Base-by-base conservation (phyloP, 352 stramenopile species). In the Phytophthora rubi region DNA sequence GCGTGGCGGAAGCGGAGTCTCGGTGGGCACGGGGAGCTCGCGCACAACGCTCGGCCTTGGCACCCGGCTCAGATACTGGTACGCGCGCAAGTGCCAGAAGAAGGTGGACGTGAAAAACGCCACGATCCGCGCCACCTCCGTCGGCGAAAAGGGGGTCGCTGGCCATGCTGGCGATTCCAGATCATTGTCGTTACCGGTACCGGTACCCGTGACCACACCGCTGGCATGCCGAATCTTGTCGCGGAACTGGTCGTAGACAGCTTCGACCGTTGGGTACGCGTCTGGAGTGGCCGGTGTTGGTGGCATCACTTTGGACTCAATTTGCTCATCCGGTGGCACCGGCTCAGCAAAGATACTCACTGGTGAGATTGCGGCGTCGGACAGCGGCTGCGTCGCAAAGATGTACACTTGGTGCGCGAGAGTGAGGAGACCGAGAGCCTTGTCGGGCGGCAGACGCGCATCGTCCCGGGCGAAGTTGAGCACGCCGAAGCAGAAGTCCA, bases 401-500 rank as follows among this genome's bases (percentile, higher is more conserved):
- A 59, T 33, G 70, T 90, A 90, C 18, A 92, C 69, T 2, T 87
- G 68, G 65, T 88, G 70, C 23, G 77, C 77, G 58, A 92, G 73
- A 16, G 62, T 79, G 15, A 92, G 67, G 49, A 90, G 70, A 35
- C 72, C 45, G 9, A 85, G 71, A 39, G 65, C 68, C 65, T 88
- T 85, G 47, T 79, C 60, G 9, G 76, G 66, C 15, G 57, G 53
- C 26, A 85, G 52, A 21, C 54, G 55, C 2, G 70, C 76, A 15
- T 92, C 81, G 26, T 91, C 76, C 39, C 67, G 69, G 59, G 75
- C 83, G 67, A 95, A 95, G 37, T 79, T 79, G 28, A 93, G 63
- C 54, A 89, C 75, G 23, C 79, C 73, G 57, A 93, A 92, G 70
- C 79, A 89, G 45, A 88, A 86, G 52, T 95, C 81, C 15, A 90